Percentiles rank a stretch among this genome's conserved stretches.
Evolutionary conservation across 768 basidiomycete species (phyloP).

Genomic region (Leucocoprinus sp.): DNA sequence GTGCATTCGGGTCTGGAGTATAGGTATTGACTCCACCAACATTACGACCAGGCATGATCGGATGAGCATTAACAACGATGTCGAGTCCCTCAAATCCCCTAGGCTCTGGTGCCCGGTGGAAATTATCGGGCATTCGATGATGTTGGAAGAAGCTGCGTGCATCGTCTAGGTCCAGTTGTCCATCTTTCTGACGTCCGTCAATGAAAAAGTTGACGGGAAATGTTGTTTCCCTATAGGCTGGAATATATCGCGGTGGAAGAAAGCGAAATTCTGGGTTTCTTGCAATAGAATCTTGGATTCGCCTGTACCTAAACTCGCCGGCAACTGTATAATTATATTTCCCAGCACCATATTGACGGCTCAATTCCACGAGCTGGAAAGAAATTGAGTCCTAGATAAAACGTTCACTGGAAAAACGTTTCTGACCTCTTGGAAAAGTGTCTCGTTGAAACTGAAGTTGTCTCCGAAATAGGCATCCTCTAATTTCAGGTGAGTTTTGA

Average conservation of each 20-base stretch:
- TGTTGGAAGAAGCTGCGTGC: conserved; percentile 16
- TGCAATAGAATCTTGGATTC: conserved; percentile 17
- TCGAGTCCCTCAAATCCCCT: conserved; percentile 1
- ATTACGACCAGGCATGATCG: conserved; percentile 15
- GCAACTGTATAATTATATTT: conserved; percentile 16
- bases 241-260: conserved; percentile 12
- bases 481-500: not conserved
- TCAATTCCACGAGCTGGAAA: conserved; percentile 11
- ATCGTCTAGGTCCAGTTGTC: conserved; percentile 11
- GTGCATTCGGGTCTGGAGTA: conserved; percentile 11
- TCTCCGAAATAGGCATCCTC: conserved; percentile 16
- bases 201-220: conserved; percentile 16
- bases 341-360: conserved; percentile 16
- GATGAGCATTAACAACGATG: conserved; percentile 1
- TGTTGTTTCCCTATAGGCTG: conserved; percentile 12
- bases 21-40: conserved; percentile 12
- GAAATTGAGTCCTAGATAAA: not conserved
- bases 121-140: conserved; percentile 14
- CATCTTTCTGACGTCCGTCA: conserved; percentile 14
- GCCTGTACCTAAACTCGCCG: conserved; percentile 12
- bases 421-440: conserved; percentile 15
- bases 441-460: conserved; percentile 18
- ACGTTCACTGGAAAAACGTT: too few relatives aligned
- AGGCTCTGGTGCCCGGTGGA: conserved; percentile 11
- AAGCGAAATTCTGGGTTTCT: conserved; percentile 16